Base-by-base conservation (phyloP, 495 filamentous ascomycete species). In the Clavariopsis aquatica region DNA sequence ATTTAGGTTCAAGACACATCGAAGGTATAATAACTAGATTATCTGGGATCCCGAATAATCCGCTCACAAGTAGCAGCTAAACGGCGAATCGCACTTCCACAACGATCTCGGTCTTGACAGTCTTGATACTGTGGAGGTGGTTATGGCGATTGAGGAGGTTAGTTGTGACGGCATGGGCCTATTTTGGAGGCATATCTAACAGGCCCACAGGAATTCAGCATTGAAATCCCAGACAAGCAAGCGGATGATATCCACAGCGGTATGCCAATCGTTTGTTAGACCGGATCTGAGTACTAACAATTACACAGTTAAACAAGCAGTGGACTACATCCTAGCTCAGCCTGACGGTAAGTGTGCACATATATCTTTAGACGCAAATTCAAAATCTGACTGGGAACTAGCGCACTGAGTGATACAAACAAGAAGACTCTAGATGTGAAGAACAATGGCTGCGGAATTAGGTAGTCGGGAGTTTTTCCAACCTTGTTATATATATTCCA, bases 81-180 rank as follows among this genome's bases (percentile, higher is more conserved):
- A 83, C 68, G 80, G 82, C 49, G 81, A 78, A 45, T 88, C 94
- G 28, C 91, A 97, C 84, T 98, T 98, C 78, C 80, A 91, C 58
- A 97, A 96, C 73, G 94, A 98, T 79, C 85, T 98, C 51, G 95
- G 92, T 60, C 78, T 98, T 69, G 94, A 98, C 81, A 95, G 90
- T 81, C 82, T 98, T 76, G 94, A 98, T 76, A 96, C 93, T 52
- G 94, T 98, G 56, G 94, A 98, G 83, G 93, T 98, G 69, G 95
- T 98, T 64, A 98, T 98, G 94, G 94, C 94, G 65, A 97, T 98
- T 79, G 94, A 98, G 84, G 94, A 98, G 89, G 93, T 96, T 82
- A 69, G 85, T 62, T 15, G 9, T 19, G 23, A 19, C 19, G 22
- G 26, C 0, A 15, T 34, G n/a, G 23, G 8, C 12, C 13, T 22